A percentile compares a stretch with the other conserved stretches of the same genome.
Conservation (phyloP, 2,329 filamentous ascomycete genomes). For the Hypoxylon sp. region DNA sequence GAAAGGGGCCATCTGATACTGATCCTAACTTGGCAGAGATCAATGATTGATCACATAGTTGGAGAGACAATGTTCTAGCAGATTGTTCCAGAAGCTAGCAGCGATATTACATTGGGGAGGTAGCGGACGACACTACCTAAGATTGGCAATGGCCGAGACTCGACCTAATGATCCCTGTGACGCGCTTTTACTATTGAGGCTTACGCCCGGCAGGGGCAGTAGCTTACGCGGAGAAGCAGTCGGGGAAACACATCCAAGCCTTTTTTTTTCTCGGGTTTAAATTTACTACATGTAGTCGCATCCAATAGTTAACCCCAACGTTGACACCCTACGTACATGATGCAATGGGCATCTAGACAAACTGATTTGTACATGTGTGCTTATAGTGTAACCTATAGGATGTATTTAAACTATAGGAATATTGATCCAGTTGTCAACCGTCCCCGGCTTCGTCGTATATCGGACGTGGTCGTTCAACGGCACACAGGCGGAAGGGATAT, state of each 20-base stretch:
- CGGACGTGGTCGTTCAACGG: constrained; percentile 17
- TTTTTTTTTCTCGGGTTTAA: background rate
- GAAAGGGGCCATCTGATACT: background rate
- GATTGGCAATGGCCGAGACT: constrained; percentile 27
- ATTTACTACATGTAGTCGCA: background rate
- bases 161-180: constrained; percentile 25
- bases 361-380: background rate
- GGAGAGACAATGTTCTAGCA: background rate
- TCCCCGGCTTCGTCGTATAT: background rate
- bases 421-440: constrained; percentile 2
- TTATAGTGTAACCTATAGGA: background rate
- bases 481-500: constrained; percentile 19
- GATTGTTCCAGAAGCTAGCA: too few relatives aligned
- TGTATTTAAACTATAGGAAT: background rate
- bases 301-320: too few relatives aligned
- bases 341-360: too few relatives aligned
- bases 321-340: too few relatives aligned
- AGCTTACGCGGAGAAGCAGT: background rate
- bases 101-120: too few relatives aligned
- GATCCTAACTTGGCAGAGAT: background rate
- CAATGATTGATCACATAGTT: too few relatives aligned
- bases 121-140: constrained; percentile 6
- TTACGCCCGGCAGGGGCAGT: constrained; percentile 22
- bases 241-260: background rate
- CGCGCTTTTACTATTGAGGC: constrained; percentile 32